These are phyloP conservation scores for Wickerhamiella kazuoi DNA, from an alignment of 805 yeast genomes.

Conservation along the genomic window DNA sequence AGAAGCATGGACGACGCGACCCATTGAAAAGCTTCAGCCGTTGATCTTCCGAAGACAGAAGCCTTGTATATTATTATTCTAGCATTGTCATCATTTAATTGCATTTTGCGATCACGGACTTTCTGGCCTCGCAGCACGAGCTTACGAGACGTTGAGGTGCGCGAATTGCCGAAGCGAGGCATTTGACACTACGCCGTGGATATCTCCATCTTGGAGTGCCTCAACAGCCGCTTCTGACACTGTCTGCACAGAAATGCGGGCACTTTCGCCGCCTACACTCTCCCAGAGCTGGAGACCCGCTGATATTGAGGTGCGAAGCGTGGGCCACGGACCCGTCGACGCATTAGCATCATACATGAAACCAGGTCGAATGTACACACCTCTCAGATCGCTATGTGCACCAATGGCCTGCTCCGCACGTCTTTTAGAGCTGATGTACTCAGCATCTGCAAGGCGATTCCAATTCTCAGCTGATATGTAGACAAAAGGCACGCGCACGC, in stretches of 20 bases:
- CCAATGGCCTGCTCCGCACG: constrained; percentile 42
- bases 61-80: too few species aligned
- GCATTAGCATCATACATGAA: constrained; percentile 49
- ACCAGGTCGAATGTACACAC: constrained; percentile 63
- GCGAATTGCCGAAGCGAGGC: constrained; percentile 24
- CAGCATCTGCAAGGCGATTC: constrained; percentile 48
- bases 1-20: constrained; percentile 9
- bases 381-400: constrained; percentile 32
- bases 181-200: constrained; percentile 41
- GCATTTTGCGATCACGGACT: too few species aligned
- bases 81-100: too few species aligned
- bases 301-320: constrained; percentile 27
- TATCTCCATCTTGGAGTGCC: constrained; percentile 31
- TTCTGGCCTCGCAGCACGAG: too few species aligned
- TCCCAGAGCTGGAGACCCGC: constrained; percentile 28
- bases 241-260: constrained; percentile 31
- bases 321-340: constrained; percentile 7
- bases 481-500: constrained; percentile 30
- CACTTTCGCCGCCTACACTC: constrained; percentile 29
- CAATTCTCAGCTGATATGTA: constrained; percentile 69
- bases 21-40: constrained; percentile 12
- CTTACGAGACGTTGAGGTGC: background rate
- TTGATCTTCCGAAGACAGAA: too few species aligned
- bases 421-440: constrained; percentile 60
- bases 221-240: constrained; percentile 46